Base-by-base conservation (phyloP, 768 basidiomycete genomes). In the Amanita inopinata region DNA sequence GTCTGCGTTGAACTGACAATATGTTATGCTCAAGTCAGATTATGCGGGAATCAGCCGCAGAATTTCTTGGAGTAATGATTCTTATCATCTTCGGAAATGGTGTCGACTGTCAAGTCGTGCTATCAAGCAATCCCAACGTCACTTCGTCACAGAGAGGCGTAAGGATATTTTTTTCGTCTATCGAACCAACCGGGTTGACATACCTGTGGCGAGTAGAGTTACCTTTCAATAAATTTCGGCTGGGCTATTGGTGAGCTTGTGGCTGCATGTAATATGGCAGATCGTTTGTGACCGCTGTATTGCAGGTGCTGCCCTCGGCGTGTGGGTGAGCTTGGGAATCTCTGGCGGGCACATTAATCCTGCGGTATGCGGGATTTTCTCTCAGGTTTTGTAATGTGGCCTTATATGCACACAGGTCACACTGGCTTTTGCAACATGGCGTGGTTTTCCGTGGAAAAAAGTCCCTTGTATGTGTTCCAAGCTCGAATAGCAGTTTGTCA, bases 381-480 rank as follows among this genome's bases (percentile, higher is more conserved):
- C n/a, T 15, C 24, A 7, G n/a, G 31, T 17, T 42, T 31, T 24
- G 25, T 19, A 27, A 11, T 14, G 14, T 48, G 40, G 19, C 41
- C 36, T 38, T 9, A 48, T 15, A 3, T 33, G 31, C 46, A n/a
- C 34, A 6, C 24, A 75, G 74, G 66, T 83, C 19, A 84, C 82
- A 10, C 59, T 84, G 38, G 69, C 74, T 14, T 51, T 82, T 20
- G 78, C 76, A 5, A 64, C 73, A n/a, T 72, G 74, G 59, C 76
- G 82, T 45, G 66, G 65, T 44, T 84, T 84, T 57, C 80, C 81
- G 1, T 78, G 78, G 75, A 70, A 66, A 49, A 84, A 84, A 53
- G 82, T 81, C 0, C 83, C 83, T 1, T 61, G 51, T 64, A 44
- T 33, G 59, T 34, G 6, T 6, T 17, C 22, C 8, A 18, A 11